Evolutionary conservation across 257 asterid species (phyloP).

Genomic region (Gentiana dahurica): DNA sequence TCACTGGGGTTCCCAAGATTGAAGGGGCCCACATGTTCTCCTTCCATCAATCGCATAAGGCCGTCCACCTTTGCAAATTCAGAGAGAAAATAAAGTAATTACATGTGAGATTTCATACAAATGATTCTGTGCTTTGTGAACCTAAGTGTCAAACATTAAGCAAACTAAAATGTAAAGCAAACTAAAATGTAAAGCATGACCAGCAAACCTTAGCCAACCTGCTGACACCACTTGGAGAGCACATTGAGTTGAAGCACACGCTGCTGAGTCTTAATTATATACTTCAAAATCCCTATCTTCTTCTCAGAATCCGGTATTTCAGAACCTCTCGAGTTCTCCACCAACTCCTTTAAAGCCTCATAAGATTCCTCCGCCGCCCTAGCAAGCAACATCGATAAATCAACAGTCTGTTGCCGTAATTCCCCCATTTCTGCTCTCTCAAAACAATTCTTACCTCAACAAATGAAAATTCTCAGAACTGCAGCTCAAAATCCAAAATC

Average conservation of each 20-base stretch:
- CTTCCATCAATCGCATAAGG: conserved; percentile 93
- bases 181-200: no score
- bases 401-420: conserved; percentile 75
- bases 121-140: no score
- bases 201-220: conserved; percentile 28
- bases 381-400: conserved; percentile 66
- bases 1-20: conserved; percentile 96
- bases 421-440: conserved; percentile 47
- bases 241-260: conserved; percentile 96
- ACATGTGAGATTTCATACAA: no score
- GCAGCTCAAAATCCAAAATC: no score
- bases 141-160: no score
- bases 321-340: conserved; percentile 71
- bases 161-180: no score
- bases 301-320: conserved; percentile 76
- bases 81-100: not conserved
- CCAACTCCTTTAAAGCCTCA: conserved; percentile 62
- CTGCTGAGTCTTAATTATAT: conserved; percentile 92
- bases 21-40: conserved; percentile 97
- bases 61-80: conserved; percentile 62
- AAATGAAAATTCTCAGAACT: no score
- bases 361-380: conserved; percentile 87
- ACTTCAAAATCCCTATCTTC: conserved; percentile 84
- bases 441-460: no score
- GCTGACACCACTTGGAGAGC: conserved; percentile 99